These are phyloP conservation scores for Poa pratensis DNA, from an alignment of 176 grass and related monocot genomes.

Conservation along the genomic window DNA sequence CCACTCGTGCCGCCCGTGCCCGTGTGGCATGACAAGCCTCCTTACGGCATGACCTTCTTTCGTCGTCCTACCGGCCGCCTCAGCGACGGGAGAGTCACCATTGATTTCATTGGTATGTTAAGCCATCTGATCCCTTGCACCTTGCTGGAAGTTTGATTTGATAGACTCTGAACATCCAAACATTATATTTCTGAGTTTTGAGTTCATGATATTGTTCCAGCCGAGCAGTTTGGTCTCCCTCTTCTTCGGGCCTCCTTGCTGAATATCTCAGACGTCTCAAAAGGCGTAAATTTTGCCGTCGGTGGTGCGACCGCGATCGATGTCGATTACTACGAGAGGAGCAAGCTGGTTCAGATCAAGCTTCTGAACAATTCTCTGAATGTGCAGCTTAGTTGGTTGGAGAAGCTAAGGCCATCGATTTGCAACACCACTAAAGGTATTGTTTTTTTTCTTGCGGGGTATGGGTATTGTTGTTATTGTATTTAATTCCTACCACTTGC, in stretches of 20 bases:
- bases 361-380: slow-evolving; percentile 46
- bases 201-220: slow-evolving; percentile 30
- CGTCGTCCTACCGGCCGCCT: slow-evolving; percentile 41
- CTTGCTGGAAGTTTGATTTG: not conserved
- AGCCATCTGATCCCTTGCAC: too few species aligned
- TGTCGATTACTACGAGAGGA: slow-evolving; percentile 44
- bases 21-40: slow-evolving; percentile 34
- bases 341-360: not conserved
- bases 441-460: too few species aligned
- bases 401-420: slow-evolving; percentile 47
- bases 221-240: slow-evolving; percentile 50
- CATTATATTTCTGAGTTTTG: not conserved
- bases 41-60: slow-evolving; percentile 64
- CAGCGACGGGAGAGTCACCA: slow-evolving; percentile 48
- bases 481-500: slow-evolving; percentile 55
- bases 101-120: slow-evolving; percentile 55
- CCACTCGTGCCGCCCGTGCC: too few species aligned
- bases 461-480: slow-evolving; percentile 15
- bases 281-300: slow-evolving; percentile 64
- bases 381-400: slow-evolving; percentile 58
- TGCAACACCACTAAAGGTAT: slow-evolving; percentile 47
- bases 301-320: slow-evolving; percentile 49
- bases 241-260: slow-evolving; percentile 35
- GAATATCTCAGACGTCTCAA: not conserved
- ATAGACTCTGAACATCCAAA: not conserved